These are phyloP conservation scores for Aureoboletus auriporus DNA, from an alignment of 768 basidiomycete genomes.

Conservation along the genomic window DNA sequence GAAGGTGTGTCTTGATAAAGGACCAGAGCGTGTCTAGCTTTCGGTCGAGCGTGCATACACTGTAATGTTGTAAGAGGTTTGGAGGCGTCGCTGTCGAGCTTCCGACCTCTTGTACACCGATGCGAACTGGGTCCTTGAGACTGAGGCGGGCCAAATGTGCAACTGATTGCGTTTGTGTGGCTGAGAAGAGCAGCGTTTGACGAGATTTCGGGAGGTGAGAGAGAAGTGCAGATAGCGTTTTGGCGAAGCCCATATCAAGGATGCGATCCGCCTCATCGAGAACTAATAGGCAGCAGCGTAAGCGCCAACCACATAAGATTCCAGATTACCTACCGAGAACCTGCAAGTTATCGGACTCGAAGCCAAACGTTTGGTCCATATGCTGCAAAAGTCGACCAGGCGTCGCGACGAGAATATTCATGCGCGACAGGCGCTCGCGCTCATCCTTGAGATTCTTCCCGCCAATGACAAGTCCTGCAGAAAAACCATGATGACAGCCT, in stretches of 20 bases:
- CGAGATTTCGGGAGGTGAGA: conserved; percentile 86
- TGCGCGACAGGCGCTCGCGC: conserved; percentile 77
- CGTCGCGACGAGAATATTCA: conserved; percentile 99
- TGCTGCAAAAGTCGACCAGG: conserved; percentile 94
- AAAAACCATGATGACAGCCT: conserved; percentile 87
- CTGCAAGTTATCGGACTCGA: conserved; percentile 89
- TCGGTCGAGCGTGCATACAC: conserved; percentile 74
- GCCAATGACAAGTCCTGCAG: conserved; percentile 92
- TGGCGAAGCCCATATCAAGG: conserved; percentile 93
- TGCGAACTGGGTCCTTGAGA: conserved; percentile 73
- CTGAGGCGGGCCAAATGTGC: conserved; percentile 86
- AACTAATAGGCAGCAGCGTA: conserved; percentile 42
- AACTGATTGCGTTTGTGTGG: conserved; percentile 91
- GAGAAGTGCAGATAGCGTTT: conserved; percentile 86
- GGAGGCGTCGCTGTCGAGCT: conserved; percentile 56
- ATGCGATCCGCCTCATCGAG: conserved; percentile 97
- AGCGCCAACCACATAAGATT: neutral
- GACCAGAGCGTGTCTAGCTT: conserved; percentile 92
- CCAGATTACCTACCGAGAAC: conserved; percentile 61
- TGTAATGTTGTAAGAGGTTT: conserved; percentile 85
- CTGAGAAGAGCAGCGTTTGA: conserved; percentile 95
- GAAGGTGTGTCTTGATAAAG: conserved; percentile 92
- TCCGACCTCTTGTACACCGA: conserved; percentile 56
- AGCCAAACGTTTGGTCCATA: conserved; percentile 97
- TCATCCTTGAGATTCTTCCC: conserved; percentile 96